phyloP scores from a whole-genome alignment of 2,329 filamentous ascomycete species.

The Neophaeococcomyces mojaviensis region DNA sequence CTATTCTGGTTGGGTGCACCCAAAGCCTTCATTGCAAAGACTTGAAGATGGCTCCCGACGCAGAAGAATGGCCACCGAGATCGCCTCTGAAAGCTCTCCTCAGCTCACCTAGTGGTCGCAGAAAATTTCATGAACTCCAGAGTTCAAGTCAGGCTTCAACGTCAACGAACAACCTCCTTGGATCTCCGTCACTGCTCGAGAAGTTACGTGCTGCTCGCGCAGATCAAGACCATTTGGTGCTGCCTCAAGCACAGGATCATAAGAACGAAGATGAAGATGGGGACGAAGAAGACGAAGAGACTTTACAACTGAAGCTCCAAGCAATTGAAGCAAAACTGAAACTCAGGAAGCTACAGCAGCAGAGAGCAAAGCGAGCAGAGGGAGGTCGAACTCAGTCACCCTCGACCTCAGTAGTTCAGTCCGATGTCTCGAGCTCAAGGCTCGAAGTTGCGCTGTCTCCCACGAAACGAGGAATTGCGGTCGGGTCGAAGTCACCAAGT shows the following conservation, averaged over 20 bases:
- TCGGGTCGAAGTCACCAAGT: constrained; percentile 64
- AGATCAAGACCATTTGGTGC: constrained; percentile 15
- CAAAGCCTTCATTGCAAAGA: not conserved
- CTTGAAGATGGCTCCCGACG: constrained; percentile 10
- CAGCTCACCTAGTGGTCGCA: constrained; percentile 70
- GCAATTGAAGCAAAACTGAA: constrained; percentile 83
- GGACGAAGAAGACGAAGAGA: constrained; percentile 80
- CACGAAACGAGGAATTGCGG: constrained; percentile 42
- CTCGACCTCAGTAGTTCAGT: constrained; percentile 12
- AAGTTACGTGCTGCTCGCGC: constrained; percentile 26
- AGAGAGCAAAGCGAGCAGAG: constrained; percentile 35
- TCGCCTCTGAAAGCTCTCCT: constrained; percentile 56
- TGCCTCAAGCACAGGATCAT: constrained; percentile 31
- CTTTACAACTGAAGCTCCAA: constrained; percentile 72
- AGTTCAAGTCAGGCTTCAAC: constrained; percentile 62
- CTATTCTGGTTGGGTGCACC: no score
- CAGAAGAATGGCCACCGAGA: constrained; percentile 53
- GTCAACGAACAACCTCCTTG: constrained; percentile 27
- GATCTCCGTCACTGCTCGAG: constrained; percentile 31
- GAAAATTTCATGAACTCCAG: constrained; percentile 62
- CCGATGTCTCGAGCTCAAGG: not conserved
- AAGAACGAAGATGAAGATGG: constrained; percentile 48
- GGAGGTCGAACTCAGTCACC: constrained; percentile 21
- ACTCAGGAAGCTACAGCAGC: constrained; percentile 75
- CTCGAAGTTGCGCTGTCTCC: constrained; percentile 72